Evolutionary conservation across 495 filamentous ascomycete genomes (phyloP).

Genomic region (Penicillium arizonense): DNA sequence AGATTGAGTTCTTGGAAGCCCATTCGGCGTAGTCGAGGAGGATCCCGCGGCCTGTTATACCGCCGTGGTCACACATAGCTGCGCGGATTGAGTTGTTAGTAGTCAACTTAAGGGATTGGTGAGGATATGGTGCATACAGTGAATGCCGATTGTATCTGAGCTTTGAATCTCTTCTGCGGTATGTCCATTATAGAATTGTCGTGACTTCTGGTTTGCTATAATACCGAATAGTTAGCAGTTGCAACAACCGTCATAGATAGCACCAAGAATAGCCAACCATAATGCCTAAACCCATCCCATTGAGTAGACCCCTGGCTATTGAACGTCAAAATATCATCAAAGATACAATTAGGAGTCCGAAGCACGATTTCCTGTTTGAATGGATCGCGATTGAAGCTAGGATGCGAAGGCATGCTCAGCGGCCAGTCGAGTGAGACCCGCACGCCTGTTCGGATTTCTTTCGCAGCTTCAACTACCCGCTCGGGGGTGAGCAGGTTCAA

Average conservation of each 20-base stretch:
- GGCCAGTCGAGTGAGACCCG: conserved; percentile 51
- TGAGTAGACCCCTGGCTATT: conserved; percentile 46
- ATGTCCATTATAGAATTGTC: conserved; percentile 60
- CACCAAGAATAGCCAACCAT: conserved; percentile 20
- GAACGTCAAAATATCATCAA: conserved; percentile 56
- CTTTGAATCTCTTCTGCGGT: conserved; percentile 54
- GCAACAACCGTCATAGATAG: background rate
- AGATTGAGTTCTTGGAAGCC: conserved; percentile 29
- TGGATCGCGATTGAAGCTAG: conserved; percentile 33
- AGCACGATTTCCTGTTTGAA: conserved; percentile 39
- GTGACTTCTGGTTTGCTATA: conserved; percentile 41
- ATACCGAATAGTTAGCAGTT: conserved; percentile 2
- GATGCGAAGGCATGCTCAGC: conserved; percentile 35
- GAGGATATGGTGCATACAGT: conserved; percentile 29
- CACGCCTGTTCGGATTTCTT: conserved; percentile 52
- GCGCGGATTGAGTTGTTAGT: conserved; percentile 6
- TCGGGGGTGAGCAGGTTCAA: conserved; percentile 52
- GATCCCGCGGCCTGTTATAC: conserved; percentile 50
- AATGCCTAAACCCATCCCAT: conserved; percentile 55
- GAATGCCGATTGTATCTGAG: conserved; percentile 27
- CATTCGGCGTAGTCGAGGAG: conserved; percentile 53
- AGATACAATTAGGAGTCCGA: conserved; percentile 37
- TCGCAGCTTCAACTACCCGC: conserved; percentile 45
- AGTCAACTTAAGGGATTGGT: background rate
- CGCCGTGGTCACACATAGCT: conserved; percentile 25